A percentile compares a stretch with the other conserved stretches of the same genome.
Conservation (phyloP, 1,139 yeast genomes). For the Taiozyma onychis region DNA sequence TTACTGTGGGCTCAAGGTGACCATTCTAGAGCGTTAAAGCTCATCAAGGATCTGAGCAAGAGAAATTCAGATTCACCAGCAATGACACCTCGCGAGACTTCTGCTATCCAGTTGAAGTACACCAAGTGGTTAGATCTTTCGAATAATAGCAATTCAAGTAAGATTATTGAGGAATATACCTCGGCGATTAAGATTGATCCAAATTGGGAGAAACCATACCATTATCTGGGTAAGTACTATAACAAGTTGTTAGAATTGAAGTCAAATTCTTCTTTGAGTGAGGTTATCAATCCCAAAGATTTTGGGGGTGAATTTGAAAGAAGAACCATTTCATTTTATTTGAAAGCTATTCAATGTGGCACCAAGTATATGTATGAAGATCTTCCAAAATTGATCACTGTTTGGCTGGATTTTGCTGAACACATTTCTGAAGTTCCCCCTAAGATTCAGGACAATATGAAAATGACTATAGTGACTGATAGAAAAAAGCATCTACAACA, state of each 20-base stretch:
- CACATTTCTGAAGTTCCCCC: constrained; percentile 17
- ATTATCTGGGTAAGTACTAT: constrained; percentile 74
- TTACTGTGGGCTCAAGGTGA: constrained; percentile 90
- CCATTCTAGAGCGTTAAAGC: constrained; percentile 76
- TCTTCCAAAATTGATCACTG: constrained; percentile 79
- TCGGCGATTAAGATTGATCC: constrained; percentile 52
- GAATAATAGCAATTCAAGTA: constrained; percentile 74
- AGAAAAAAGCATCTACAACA: constrained; percentile 36
- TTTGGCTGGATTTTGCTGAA: constrained; percentile 85
- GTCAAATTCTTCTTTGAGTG: constrained; percentile 5
- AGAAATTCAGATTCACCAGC: constrained; percentile 11
- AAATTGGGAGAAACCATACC: constrained; percentile 76
- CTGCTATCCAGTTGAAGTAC: constrained; percentile 64
- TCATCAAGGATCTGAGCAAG: constrained; percentile 33
- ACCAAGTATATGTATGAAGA: constrained; percentile 74
- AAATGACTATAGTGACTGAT: constrained; percentile 25
- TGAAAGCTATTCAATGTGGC: constrained; percentile 65
- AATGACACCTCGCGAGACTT: constrained; percentile 27
- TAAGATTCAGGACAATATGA: constrained; percentile 11
- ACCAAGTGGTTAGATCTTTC: constrained; percentile 89
- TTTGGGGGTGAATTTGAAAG: constrained; percentile 58
- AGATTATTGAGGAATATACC: constrained; percentile 65
- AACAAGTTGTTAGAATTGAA: constrained; percentile 62
- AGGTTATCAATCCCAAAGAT: constrained; percentile 12
- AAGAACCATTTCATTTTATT: constrained; percentile 57